Conservation (phyloP, 1,284 basidiomycete species). For the Meripilus lineatus region DNA sequence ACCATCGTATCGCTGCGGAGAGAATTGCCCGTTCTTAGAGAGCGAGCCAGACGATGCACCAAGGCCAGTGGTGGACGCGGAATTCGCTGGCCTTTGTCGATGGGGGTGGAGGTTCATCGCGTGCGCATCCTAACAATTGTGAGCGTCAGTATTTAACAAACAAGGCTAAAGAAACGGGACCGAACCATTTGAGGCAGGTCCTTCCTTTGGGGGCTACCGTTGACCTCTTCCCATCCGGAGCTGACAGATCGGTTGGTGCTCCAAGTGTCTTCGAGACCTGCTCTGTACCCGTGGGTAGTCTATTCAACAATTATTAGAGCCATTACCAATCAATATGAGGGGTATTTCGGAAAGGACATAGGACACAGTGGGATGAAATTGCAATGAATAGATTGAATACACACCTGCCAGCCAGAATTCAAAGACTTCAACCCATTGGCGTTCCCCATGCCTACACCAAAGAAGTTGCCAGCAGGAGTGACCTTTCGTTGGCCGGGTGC, state of each 20-base stretch:
- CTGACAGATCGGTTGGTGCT: constrained; percentile 45
- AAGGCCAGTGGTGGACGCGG: too few relatives aligned
- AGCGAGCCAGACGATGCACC: constrained; percentile 38
- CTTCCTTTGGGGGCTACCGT: constrained; percentile 42
- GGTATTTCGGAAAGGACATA: too few relatives aligned
- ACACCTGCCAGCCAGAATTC: constrained; percentile 68
- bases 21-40: constrained; percentile 46
- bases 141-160: constrained; percentile 5
- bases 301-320: too few relatives aligned
- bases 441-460: constrained; percentile 48
- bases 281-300: constrained; percentile 43
- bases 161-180: constrained; percentile 8
- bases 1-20: constrained; percentile 50
- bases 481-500: too few relatives aligned
- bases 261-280: constrained; percentile 49
- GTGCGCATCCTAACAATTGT: too few relatives aligned
- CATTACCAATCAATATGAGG: too few relatives aligned
- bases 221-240: constrained; percentile 60
- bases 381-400: constrained; percentile 19
- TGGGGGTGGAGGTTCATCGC: too few relatives aligned
- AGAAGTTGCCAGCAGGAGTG: constrained; percentile 47
- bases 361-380: constrained; percentile 6
- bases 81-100: too few relatives aligned
- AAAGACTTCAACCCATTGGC: constrained; percentile 45
- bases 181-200: constrained; percentile 43